These are phyloP conservation scores for Fusarium brachygibbosum DNA, from an alignment of 2,329 filamentous ascomycete genomes.

Conservation along the genomic window DNA sequence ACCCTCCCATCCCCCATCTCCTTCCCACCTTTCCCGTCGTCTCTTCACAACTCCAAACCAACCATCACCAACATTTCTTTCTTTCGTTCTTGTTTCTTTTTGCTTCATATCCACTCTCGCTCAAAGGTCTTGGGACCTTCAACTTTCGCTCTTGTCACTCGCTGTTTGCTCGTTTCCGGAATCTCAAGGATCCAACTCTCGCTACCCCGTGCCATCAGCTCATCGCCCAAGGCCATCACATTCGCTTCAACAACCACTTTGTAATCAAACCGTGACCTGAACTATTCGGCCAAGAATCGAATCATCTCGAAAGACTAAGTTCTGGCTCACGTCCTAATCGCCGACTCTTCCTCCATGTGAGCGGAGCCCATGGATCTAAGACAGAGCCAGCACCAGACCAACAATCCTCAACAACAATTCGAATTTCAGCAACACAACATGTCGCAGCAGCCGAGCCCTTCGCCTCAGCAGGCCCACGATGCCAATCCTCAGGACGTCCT, in stretches of 20 bases:
- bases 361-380: constrained; percentile 53
- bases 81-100: constrained; percentile 32
- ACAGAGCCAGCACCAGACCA: constrained; percentile 37
- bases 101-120: constrained; percentile 39
- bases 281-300: not conserved
- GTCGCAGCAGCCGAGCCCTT: constrained; percentile 46
- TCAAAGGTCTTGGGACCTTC: constrained; percentile 35
- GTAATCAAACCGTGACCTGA: not conserved
- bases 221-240: constrained; percentile 36
- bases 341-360: constrained; percentile 50
- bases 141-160: constrained; percentile 43
- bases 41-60: constrained; percentile 39
- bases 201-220: constrained; percentile 33
- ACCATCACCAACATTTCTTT: constrained; percentile 28
- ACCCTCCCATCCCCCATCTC: constrained; percentile 39
- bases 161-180: constrained; percentile 33
- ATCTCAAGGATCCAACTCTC: constrained; percentile 22
- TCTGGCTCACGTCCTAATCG: constrained; percentile 32
- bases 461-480: constrained; percentile 50
- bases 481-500: constrained; percentile 60
- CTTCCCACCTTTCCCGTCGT: constrained; percentile 27
- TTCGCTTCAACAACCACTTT: constrained; percentile 37
- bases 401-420: constrained; percentile 47
- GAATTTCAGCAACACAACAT: constrained; percentile 44
- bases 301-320: constrained; percentile 8